Conservation (phyloP, 78 protist genomes). For the slime mould (Dictyostelium discoideum) region DNA sequence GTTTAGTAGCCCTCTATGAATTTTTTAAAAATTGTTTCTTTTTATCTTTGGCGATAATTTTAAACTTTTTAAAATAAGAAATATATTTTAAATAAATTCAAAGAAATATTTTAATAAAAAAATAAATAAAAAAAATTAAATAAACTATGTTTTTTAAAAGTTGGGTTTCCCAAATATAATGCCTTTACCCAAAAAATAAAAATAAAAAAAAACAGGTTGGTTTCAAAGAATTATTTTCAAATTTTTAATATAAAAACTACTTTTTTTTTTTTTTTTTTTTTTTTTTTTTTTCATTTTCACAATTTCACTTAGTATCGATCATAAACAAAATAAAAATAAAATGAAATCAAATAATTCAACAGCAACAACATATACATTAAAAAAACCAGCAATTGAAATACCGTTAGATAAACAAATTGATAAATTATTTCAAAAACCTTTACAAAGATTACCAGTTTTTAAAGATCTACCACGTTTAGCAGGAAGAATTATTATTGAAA, state of each 20-base stretch:
- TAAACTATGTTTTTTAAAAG: no score
- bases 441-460: constrained; percentile 40
- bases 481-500: constrained; percentile 35
- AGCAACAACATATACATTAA: background rate
- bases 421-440: background rate
- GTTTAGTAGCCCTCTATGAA: background rate
- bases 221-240: background rate
- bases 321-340: background rate
- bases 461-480: constrained; percentile 74
- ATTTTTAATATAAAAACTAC: background rate
- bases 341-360: background rate
- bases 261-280: background rate
- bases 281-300: background rate
- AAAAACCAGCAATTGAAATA: constrained; percentile 18
- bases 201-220: background rate
- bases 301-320: no score
- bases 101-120: background rate
- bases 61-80: background rate
- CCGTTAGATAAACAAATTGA: constrained; percentile 1
- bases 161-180: background rate
- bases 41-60: background rate
- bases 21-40: background rate
- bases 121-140: background rate
- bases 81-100: background rate
- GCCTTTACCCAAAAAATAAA: background rate